Evolutionary conservation across 768 basidiomycete species (phyloP).

Genomic region (Suillus hirtellus): DNA sequence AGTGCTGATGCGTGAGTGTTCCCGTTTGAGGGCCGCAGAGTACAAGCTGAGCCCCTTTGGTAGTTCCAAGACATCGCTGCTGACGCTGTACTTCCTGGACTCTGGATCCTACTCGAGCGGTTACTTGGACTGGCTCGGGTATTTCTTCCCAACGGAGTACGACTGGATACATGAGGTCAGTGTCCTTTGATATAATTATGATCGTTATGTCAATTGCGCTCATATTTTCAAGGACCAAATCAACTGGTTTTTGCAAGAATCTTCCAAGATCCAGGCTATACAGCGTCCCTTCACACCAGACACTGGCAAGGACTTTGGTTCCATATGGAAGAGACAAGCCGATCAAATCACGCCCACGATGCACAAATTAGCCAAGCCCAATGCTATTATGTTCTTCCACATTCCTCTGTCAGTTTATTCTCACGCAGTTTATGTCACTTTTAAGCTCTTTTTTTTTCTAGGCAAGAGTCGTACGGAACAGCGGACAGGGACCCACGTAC

Average conservation of each 20-base stretch:
- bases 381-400: conserved; percentile 97
- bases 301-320: conserved; percentile 65
- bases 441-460: conserved; percentile 26
- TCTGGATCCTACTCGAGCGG: conserved; percentile 77
- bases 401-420: conserved; percentile 74
- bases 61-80: conserved; percentile 84
- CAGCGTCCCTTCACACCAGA: conserved; percentile 85
- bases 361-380: conserved; percentile 80
- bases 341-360: conserved; percentile 59
- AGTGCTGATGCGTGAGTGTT: conserved; percentile 81
- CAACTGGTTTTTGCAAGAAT: conserved; percentile 88
- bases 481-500: conserved; percentile 66
- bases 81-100: conserved; percentile 91
- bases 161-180: conserved; percentile 80
- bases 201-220: not conserved
- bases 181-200: not conserved
- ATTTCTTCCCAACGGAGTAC: conserved; percentile 69
- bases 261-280: conserved; percentile 71
- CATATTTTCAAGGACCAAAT: conserved; percentile 59
- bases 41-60: conserved; percentile 11
- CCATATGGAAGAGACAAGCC: conserved; percentile 62
- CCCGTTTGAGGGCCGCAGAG: not conserved
- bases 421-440: not conserved
- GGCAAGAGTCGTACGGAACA: conserved; percentile 72
- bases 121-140: conserved; percentile 55